These are phyloP conservation scores for Acanthochlamys bracteata DNA, from an alignment of 106 monocot genomes.

Conservation along the genomic window DNA sequence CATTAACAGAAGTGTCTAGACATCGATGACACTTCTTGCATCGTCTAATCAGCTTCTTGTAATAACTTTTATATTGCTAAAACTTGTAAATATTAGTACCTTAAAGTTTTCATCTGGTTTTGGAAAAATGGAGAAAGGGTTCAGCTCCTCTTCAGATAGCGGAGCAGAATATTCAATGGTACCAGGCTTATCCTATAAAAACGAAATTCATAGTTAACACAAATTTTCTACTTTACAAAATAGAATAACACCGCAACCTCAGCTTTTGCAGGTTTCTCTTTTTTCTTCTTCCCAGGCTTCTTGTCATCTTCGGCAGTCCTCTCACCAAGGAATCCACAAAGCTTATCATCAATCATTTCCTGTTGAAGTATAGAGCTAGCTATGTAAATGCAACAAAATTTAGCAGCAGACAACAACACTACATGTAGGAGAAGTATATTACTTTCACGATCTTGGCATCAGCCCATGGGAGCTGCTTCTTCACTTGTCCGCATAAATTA, in stretches of 20 bases:
- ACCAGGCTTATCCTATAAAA: slow-evolving; percentile 34
- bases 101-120: slow-evolving; percentile 76
- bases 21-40: too few species aligned
- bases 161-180: slow-evolving; percentile 7
- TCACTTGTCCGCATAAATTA: slow-evolving; percentile 82
- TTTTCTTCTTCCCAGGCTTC: slow-evolving; percentile 89
- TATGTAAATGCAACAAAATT: not conserved
- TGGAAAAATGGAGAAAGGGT: slow-evolving; percentile 93
- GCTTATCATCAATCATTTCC: slow-evolving; percentile 77
- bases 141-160: slow-evolving; percentile 62
- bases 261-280: slow-evolving; percentile 73
- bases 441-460: slow-evolving; percentile 98
- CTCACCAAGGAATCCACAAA: slow-evolving; percentile 63
- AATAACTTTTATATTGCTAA: not conserved
- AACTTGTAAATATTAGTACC: slow-evolving; percentile 25
- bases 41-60: not conserved
- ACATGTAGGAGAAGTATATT: not conserved
- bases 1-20: too few species aligned
- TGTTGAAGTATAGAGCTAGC: slow-evolving; percentile 8
- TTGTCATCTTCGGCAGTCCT: slow-evolving; percentile 85
- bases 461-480: slow-evolving; percentile 77
- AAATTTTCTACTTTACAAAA: too few species aligned
- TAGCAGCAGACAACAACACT: too few species aligned
- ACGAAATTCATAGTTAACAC: not conserved
- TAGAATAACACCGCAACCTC: slow-evolving; percentile 39